Evolutionary conservation across 208 protist species (phyloP).

Genomic region (Trypanosomatidae sp.): DNA sequence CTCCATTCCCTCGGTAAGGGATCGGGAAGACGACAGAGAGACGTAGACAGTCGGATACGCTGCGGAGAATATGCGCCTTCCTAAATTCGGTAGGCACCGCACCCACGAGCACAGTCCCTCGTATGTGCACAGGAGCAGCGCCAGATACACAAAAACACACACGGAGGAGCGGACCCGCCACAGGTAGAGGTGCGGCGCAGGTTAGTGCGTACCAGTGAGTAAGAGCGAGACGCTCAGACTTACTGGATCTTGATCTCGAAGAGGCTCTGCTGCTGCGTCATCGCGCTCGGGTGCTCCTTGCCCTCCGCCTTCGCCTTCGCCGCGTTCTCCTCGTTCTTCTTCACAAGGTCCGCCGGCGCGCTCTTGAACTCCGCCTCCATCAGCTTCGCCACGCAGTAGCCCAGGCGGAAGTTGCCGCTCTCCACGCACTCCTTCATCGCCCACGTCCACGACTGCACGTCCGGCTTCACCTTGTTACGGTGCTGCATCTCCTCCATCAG

Average conservation of each 20-base stretch:
- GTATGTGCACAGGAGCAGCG: too few species aligned
- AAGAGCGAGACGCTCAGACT: too few species aligned
- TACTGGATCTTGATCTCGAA: conserved; percentile 91
- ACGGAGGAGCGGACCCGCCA: too few species aligned
- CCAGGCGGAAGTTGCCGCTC: conserved; percentile 83
- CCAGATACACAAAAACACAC: too few species aligned
- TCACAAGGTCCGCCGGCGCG: conserved; percentile 68
- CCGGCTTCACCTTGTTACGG: conserved; percentile 86
- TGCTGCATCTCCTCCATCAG: conserved; percentile 89
- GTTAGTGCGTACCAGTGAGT: too few species aligned
- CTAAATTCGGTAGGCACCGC: too few species aligned
- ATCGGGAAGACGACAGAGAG: too few species aligned
- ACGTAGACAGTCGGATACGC: too few species aligned
- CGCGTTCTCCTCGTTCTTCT: conserved; percentile 81
- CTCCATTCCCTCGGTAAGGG: too few species aligned
- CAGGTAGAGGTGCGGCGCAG: too few species aligned
- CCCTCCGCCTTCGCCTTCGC: conserved; percentile 81
- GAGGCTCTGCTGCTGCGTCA: conserved; percentile 67
- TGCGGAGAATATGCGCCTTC: too few species aligned
- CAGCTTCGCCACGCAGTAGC: conserved; percentile 74
- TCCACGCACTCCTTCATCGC: conserved; percentile 86
- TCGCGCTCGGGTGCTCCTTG: conserved; percentile 77
- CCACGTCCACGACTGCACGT: conserved; percentile 86
- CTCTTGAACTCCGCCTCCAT: conserved; percentile 82
- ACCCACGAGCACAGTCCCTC: too few species aligned